Conservation (phyloP, 768 basidiomycete species). For the Kockovaella imperatae region DNA sequence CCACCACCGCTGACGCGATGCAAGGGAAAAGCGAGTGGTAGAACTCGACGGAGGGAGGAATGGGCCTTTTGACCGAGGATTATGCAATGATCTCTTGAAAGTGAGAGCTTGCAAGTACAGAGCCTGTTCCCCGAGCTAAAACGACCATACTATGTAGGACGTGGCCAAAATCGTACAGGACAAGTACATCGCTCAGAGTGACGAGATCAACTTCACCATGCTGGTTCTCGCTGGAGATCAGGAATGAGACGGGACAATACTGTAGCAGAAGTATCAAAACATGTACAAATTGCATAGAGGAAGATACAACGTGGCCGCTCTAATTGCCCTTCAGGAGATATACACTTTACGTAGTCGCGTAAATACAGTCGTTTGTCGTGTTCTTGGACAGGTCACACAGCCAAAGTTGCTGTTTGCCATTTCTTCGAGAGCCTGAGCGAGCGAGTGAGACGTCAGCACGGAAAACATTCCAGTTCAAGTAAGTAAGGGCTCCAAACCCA, state of each 20-base stretch:
- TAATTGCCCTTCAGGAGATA: constrained; percentile 60
- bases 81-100: constrained; percentile 25
- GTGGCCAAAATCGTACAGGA: constrained; percentile 58
- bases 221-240: constrained; percentile 52
- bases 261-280: not conserved
- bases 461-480: not conserved
- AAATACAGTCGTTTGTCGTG: constrained; percentile 59
- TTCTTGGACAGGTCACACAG: constrained; percentile 74
- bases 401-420: constrained; percentile 77
- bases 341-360: constrained; percentile 74
- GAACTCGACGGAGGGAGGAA: constrained; percentile 75
- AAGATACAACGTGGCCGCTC: not conserved
- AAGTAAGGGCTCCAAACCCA: constrained; percentile 44
- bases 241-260: no score
- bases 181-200: constrained; percentile 52
- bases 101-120: constrained; percentile 18
- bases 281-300: not conserved
- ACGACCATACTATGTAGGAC: constrained; percentile 51
- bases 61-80: constrained; percentile 64
- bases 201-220: constrained; percentile 59
- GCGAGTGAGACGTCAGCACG: constrained; percentile 1
- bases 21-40: constrained; percentile 51
- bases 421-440: constrained; percentile 64
- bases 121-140: not conserved
- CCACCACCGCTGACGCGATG: no score